Evolutionary conservation across 495 filamentous ascomycete species (phyloP), one percentile per base, ranked within the genome.

Genomic region (Stereocaulon alpinum): DNA sequence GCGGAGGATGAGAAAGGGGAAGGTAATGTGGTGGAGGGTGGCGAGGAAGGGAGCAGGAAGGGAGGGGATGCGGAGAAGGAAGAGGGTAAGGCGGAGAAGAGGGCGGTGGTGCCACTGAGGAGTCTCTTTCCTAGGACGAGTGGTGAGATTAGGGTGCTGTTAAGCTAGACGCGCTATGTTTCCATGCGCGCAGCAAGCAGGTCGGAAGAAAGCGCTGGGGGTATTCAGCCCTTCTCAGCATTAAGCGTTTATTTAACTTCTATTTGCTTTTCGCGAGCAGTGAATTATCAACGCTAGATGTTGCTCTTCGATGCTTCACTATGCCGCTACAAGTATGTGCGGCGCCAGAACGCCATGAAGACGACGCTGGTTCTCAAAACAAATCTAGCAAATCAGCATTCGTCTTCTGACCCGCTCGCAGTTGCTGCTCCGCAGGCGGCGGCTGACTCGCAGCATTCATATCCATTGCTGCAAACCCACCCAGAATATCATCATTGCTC

Each of bases 311-410:
- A 20, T 0, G 24, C 14, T 32, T 12, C 17, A 30, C 15, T 29
- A n/a, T 20, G 27, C 47, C n/a, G 20, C 27, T 30, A 50, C 18
- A 3, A 24, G 47, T 24, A 32, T 22, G 24, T n/a, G 7, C 3
- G 29, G 14, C 20, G 18, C 7, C 10, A 10, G n/a, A 41, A 50
- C 17, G 27, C 34, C 24, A 58, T 30, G n/a, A 20, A 10, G 37
- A 49, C 40, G 43, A 45, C 45, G 52, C 43, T 17, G 15, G 17
- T 45, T 14, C 22, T 65, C 82, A 96, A 72, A 96, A 95, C 69
- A 98, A 74, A 22, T 88, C 89, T 71, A 98, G 70, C 57, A 98
- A 79, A 73, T 98, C 93, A 64, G 96, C 89, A 68, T 86, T 93
- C 43, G 83, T 83, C 67, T 85, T 86, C 70, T 84, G 85, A 22